A percentile compares a stretch with the other conserved stretches of the same genome.
Evolutionary conservation across 495 filamentous ascomycete genomes (phyloP).

Genomic region (Aspergillus coremiiformis): DNA sequence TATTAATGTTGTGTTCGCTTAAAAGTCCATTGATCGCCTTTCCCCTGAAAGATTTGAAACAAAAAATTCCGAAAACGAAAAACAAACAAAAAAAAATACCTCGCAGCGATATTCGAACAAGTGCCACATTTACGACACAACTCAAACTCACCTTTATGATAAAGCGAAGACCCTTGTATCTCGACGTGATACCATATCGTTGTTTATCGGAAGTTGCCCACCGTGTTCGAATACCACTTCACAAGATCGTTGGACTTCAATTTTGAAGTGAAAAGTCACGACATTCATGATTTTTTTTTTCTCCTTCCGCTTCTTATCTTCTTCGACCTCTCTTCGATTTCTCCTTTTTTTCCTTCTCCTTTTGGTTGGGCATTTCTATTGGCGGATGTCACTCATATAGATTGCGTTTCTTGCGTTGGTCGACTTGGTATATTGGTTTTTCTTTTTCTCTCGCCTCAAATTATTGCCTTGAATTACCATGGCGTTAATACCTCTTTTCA

Average conservation of each 20-base stretch:
- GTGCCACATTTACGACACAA: constrained; percentile 18
- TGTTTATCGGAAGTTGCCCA: constrained; percentile 6
- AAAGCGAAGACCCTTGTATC: constrained; percentile 7
- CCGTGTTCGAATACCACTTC: constrained; percentile 14
- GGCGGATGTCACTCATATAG: constrained; percentile 29
- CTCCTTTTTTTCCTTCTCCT: constrained; percentile 9
- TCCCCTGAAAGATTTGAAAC: constrained; percentile 9
- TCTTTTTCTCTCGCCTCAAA: constrained; percentile 11
- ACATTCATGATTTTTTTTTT: constrained; percentile 37
- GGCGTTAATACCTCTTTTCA: constrained; percentile 20
- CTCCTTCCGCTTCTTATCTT: constrained; percentile 7
- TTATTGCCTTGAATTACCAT: constrained; percentile 14
- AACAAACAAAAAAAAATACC: constrained; percentile 33
- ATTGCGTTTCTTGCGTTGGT: constrained; percentile 22
- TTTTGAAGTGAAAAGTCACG: constrained; percentile 31
- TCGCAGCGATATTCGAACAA: constrained; percentile 28
- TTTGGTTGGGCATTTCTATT: constrained; percentile 29
- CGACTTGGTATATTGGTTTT: constrained; percentile 24
- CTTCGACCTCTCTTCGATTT: constrained; percentile 5
- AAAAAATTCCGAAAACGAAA: constrained; percentile 30
- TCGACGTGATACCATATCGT: constrained; percentile 14
- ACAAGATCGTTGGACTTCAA: constrained; percentile 10
- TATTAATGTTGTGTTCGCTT: constrained; percentile 18
- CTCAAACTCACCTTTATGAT: constrained; percentile 12
- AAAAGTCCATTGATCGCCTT: constrained; percentile 30